A percentile compares a stretch with the other conserved stretches of the same genome.
Evolutionary conservation across 495 filamentous ascomycete genomes (phyloP).

Genomic region (Xylaria venustula): DNA sequence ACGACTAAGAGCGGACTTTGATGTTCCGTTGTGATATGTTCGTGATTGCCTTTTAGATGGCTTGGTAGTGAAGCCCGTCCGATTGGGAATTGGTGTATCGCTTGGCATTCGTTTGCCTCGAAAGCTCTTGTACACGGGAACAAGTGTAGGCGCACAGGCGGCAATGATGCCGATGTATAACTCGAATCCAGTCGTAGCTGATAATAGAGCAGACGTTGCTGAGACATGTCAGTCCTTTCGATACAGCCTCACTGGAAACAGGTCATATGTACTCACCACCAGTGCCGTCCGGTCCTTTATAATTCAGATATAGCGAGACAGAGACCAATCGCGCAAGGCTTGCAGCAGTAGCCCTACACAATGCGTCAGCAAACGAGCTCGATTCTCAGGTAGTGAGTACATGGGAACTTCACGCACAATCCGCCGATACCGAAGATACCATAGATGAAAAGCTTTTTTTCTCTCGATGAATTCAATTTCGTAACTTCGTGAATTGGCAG

Average conservation of each 20-base stretch:
- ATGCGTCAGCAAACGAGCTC: neutral
- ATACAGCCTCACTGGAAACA: no score
- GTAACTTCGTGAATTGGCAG: slow-evolving; percentile 2
- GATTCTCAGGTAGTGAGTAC: no score
- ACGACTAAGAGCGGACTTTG: neutral
- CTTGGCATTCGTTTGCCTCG: neutral
- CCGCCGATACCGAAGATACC: slow-evolving; percentile 14
- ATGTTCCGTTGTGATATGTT: neutral
- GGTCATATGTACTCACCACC: slow-evolving; percentile 1
- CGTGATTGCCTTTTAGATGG: neutral
- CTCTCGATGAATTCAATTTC: slow-evolving; percentile 32
- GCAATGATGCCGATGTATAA: slow-evolving; percentile 12
- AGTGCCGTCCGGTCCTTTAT: neutral
- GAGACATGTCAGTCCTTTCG: neutral
- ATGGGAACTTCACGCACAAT: slow-evolving; percentile 2
- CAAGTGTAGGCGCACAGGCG: slow-evolving; percentile 8
- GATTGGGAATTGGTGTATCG: neutral
- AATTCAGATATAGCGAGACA: neutral
- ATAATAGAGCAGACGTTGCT: slow-evolving; percentile 1
- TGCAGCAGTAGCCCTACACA: neutral
- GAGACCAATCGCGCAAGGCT: slow-evolving; percentile 6
- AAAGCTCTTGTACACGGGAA: slow-evolving; percentile 2
- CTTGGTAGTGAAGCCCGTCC: slow-evolving; percentile 6
- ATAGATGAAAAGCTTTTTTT: slow-evolving; percentile 9
- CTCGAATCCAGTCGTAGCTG: slow-evolving; percentile 6